These are phyloP conservation scores for Acanthamoeba healyi DNA, from an alignment of 208 protist genomes.

Conservation along the genomic window DNA sequence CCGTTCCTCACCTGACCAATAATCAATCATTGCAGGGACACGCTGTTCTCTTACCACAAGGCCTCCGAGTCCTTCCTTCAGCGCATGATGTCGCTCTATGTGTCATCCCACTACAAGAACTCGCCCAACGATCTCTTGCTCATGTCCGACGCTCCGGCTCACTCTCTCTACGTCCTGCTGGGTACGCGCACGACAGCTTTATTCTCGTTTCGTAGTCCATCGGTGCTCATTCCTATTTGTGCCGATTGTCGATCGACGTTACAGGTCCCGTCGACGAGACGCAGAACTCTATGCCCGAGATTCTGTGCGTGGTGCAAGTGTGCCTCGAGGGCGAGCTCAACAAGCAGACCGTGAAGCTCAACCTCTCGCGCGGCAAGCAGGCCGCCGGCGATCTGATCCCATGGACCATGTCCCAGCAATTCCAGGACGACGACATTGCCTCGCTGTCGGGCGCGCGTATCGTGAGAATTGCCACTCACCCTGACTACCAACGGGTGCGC, in stretches of 20 bases:
- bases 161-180: conserved; percentile 99
- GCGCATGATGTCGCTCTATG: conserved; percentile 95
- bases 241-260: too few relatives aligned
- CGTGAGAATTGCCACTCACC: conserved; percentile 99
- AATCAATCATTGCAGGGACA: conserved; percentile 99
- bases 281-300: conserved; percentile 93
- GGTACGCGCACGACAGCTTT: conserved; percentile 85
- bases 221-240: too few relatives aligned
- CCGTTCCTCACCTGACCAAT: too few relatives aligned
- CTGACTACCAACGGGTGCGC: conserved; percentile 92
- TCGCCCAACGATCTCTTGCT: conserved; percentile 99
- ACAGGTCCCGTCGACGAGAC: conserved; percentile 82
- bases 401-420: conserved; percentile 98
- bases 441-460: conserved; percentile 96
- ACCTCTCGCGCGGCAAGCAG: conserved; percentile 93
- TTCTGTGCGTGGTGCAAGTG: conserved; percentile 98
- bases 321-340: conserved; percentile 97
- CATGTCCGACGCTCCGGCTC: conserved; percentile 98
- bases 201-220: too few relatives aligned
- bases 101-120: conserved; percentile 99
- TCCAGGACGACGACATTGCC: conserved; percentile 95
- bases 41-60: conserved; percentile 99
- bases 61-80: conserved; percentile 95
- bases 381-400: conserved; percentile 99
- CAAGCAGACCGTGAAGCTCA: conserved; percentile 91